phyloP scores from a whole-genome alignment of 2,329 filamentous ascomycete species.

The Tolypocladium inflatum region DNA sequence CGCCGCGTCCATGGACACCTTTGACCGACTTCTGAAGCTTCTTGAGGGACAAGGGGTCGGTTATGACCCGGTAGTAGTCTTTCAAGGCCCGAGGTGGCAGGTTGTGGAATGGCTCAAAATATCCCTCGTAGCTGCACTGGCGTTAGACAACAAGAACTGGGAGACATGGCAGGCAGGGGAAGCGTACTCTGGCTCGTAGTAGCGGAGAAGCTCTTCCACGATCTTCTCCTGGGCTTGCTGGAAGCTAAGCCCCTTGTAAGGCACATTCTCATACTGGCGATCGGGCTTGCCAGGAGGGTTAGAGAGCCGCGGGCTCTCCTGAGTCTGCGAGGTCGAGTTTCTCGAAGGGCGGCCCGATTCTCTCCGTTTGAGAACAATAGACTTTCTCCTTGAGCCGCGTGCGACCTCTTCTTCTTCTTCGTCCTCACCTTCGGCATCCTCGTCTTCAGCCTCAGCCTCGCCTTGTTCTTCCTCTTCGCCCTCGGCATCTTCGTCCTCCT shows the following conservation, averaged over 20 bases:
- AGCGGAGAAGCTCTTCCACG: constrained; percentile 63
- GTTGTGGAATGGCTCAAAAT: constrained; percentile 66
- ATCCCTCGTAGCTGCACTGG: constrained; percentile 53
- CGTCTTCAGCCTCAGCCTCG: constrained; percentile 17
- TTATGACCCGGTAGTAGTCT: constrained; percentile 82
- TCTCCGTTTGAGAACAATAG: constrained; percentile 29
- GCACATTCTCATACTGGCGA: constrained; percentile 42
- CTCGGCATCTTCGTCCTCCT: constrained; percentile 16
- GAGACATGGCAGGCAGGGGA: background rate
- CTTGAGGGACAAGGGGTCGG: constrained; percentile 69
- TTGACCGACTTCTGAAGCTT: constrained; percentile 68
- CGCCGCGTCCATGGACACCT: constrained; percentile 59
- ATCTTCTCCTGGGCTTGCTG: constrained; percentile 84
- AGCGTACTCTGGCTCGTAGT: constrained; percentile 54
- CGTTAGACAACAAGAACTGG: constrained; percentile 8
- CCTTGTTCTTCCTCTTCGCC: constrained; percentile 21
- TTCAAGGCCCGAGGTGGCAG: constrained; percentile 66
- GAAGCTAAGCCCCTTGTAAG: constrained; percentile 66
- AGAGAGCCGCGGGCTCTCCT: constrained; percentile 24
- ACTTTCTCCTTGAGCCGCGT: constrained; percentile 22
- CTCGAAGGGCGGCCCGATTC: constrained; percentile 24
- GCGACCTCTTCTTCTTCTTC: constrained; percentile 18
- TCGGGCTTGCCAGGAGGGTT: constrained; percentile 35
- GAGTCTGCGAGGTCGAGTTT: constrained; percentile 18
- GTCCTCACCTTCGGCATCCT: constrained; percentile 16